These are phyloP conservation scores for Uronychia binucleata DNA, from an alignment of 73 alveolate genomes.

Conservation along the genomic window DNA sequence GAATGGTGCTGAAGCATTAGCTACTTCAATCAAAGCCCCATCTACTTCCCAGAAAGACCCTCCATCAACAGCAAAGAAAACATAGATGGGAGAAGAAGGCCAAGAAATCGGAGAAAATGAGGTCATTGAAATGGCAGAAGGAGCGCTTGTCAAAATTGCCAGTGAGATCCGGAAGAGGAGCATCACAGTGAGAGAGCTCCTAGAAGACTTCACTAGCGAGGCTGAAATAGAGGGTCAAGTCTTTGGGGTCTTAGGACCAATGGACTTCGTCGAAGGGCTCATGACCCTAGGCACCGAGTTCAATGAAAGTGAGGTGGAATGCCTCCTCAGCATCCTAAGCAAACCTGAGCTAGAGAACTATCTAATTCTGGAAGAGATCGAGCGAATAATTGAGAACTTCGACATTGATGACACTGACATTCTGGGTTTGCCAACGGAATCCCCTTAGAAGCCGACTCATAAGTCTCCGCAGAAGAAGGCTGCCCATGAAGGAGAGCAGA, in stretches of 20 bases:
- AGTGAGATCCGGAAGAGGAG: conserved; percentile 34
- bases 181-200: conserved; percentile 33
- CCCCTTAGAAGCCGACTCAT: background rate
- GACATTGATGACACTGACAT: conserved; percentile 18
- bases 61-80: too few species aligned
- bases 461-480: background rate
- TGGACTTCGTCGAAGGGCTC: conserved; percentile 55
- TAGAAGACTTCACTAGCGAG: conserved; percentile 14
- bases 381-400: conserved; percentile 64
- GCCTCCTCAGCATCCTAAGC: conserved; percentile 62
- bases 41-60: background rate
- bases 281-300: conserved; percentile 42
- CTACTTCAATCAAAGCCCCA: background rate
- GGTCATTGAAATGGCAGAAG: conserved; percentile 66
- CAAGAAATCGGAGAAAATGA: conserved; percentile 58
- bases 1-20: background rate
- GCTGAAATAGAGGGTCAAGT: conserved; percentile 39
- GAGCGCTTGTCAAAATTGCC: conserved; percentile 52
- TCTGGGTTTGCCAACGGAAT: background rate
- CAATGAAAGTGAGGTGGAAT: conserved; percentile 55
- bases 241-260: conserved; percentile 45
- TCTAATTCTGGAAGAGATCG: conserved; percentile 52
- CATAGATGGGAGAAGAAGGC: conserved; percentile 16
- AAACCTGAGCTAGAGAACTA: conserved; percentile 60
- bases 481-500: background rate